Evolutionary conservation across 2,329 filamentous ascomycete genomes (phyloP).

Genomic region (Esteya vermicola): DNA sequence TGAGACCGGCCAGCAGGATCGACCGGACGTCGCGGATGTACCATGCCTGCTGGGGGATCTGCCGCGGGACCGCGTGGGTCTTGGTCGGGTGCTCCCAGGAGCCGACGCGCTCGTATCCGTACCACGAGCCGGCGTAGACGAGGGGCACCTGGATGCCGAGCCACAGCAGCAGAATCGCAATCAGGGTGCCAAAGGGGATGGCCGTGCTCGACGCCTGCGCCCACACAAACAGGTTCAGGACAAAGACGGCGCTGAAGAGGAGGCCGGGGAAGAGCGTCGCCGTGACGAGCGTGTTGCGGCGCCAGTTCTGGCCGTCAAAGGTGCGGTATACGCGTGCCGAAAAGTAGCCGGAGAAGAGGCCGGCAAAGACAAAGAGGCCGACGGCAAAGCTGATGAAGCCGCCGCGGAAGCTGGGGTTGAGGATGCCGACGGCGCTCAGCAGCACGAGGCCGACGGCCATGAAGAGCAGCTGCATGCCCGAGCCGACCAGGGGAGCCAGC

Average conservation of each 20-base stretch:
- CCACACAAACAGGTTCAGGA: conserved; percentile 83
- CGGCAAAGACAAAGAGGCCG: conserved; percentile 71
- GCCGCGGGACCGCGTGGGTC: conserved; percentile 55
- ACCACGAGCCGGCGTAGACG: conserved; percentile 68
- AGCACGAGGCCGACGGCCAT: conserved; percentile 61
- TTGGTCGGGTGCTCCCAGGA: conserved; percentile 74
- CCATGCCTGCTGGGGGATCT: conserved; percentile 63
- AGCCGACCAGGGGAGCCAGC: conserved; percentile 68
- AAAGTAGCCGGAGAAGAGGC: conserved; percentile 77
- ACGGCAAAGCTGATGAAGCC: conserved; percentile 77
- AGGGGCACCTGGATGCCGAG: conserved; percentile 75
- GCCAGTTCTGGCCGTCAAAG: conserved; percentile 62
- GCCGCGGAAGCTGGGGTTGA: conserved; percentile 82
- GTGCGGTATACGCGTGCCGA: conserved; percentile 73
- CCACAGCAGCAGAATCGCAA: conserved; percentile 64
- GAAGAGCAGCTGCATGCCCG: conserved; percentile 74
- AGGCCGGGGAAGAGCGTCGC: conserved; percentile 68
- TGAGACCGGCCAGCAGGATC: conserved; percentile 57
- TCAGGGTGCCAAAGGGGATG: conserved; percentile 65
- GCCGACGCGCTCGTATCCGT: conserved; percentile 52
- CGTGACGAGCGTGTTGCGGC: conserved; percentile 63
- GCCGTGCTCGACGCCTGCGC: conserved; percentile 78
- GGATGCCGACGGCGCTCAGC: conserved; percentile 59
- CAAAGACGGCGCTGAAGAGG: conserved; percentile 58
- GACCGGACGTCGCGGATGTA: conserved; percentile 51